Evolutionary conservation across 768 basidiomycete species (phyloP).

Genomic region (Boletus vermiculosoides): DNA sequence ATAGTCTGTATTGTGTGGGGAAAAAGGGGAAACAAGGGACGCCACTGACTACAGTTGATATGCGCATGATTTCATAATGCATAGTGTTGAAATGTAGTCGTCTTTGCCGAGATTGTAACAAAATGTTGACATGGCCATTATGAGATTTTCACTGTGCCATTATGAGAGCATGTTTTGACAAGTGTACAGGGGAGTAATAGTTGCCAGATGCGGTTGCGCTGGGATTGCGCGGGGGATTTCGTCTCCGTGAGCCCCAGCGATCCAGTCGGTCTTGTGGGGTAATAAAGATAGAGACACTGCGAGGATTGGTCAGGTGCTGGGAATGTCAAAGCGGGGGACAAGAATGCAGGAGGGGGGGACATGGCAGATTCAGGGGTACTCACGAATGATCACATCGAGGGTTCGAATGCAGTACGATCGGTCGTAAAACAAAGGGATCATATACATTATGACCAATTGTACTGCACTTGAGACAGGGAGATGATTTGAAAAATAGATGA

Average conservation of each 20-base stretch:
- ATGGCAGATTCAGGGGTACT: neutral
- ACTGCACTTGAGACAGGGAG: neutral
- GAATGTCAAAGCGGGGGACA: neutral
- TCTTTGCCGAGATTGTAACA: no score
- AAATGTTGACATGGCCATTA: neutral
- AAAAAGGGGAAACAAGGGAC: neutral
- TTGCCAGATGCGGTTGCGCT: neutral
- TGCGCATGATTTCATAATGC: no score
- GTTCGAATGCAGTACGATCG: neutral
- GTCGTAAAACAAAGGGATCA: neutral
- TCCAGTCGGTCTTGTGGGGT: neutral
- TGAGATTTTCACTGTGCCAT: neutral
- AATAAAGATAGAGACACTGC: neutral
- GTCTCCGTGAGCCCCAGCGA: neutral
- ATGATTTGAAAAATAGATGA: no score
- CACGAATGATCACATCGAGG: neutral
- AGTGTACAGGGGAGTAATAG: neutral
- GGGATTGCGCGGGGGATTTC: neutral
- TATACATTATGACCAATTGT: neutral
- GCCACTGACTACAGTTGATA: neutral
- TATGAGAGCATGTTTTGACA: neutral
- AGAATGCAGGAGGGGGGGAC: neutral
- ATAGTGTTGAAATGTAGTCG: no score
- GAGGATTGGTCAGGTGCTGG: neutral
- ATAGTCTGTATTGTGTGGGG: neutral